Evolutionary conservation across 73 alveolate species (phyloP).

Genomic region (Tetrahymena malaccensis): DNA sequence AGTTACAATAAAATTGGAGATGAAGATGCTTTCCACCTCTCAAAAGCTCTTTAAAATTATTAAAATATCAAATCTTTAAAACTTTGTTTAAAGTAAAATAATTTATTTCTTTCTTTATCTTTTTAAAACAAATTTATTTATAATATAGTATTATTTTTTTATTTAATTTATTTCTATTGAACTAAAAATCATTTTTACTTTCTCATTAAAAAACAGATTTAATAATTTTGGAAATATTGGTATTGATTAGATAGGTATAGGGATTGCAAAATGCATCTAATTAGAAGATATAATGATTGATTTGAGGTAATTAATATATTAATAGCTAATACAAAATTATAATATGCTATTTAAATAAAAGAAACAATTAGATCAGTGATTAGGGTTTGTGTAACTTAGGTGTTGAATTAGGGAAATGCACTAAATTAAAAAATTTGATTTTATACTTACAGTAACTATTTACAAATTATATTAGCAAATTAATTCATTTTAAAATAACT

Average conservation of each 20-base stretch:
- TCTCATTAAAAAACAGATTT: neutral
- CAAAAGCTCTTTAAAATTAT: neutral
- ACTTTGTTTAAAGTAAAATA: neutral
- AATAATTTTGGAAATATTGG: neutral
- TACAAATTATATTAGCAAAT: too few species aligned
- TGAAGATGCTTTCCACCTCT: neutral
- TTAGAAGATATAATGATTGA: neutral
- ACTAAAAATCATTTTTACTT: too few species aligned
- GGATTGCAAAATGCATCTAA: neutral
- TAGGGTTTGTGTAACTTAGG: neutral
- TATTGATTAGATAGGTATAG: neutral
- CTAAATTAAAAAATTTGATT: too few species aligned
- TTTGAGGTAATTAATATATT: neutral
- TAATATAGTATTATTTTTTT: too few species aligned
- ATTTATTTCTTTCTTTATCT: too few species aligned
- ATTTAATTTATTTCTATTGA: too few species aligned
- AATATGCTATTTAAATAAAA: too few species aligned
- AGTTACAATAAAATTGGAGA: neutral
- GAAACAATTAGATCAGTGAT: neutral
- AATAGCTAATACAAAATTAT: too few species aligned
- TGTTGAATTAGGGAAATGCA: neutral
- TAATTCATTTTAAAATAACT: neutral
- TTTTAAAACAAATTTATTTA: too few species aligned
- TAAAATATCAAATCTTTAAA: too few species aligned
- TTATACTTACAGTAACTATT: neutral